These are phyloP conservation scores for Candida alai DNA, from an alignment of 805 yeast genomes.

Conservation along the genomic window DNA sequence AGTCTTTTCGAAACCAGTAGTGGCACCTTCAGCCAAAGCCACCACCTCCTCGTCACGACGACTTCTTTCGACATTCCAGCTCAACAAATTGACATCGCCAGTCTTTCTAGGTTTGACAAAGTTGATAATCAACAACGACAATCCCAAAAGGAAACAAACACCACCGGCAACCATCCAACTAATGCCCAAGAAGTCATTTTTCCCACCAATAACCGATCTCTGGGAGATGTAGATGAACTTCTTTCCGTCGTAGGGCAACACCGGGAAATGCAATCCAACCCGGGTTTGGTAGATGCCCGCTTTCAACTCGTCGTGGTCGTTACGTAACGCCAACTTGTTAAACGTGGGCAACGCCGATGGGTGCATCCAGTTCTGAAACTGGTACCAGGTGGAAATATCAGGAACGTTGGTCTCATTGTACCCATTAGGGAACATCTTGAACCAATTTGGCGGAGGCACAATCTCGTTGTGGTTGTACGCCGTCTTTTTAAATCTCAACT, in stretches of 20 bases:
- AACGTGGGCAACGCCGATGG: constrained; percentile 40
- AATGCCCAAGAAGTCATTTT: constrained; percentile 67
- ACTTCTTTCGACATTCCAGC: constrained; percentile 58
- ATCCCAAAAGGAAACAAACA: constrained; percentile 55
- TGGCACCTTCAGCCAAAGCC: constrained; percentile 5
- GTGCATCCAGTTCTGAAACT: constrained; percentile 47
- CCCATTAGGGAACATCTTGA: constrained; percentile 39
- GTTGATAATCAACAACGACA: constrained; percentile 51
- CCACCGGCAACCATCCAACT: constrained; percentile 76
- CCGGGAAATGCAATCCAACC: constrained; percentile 79
- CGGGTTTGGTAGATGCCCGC: constrained; percentile 61
- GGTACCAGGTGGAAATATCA: constrained; percentile 39
- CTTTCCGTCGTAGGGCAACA: constrained; percentile 59
- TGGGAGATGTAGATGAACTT: constrained; percentile 67
- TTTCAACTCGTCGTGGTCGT: constrained; percentile 49
- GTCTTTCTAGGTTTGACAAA: constrained; percentile 63
- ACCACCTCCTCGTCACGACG: constrained; percentile 9
- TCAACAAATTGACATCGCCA: constrained; percentile 66
- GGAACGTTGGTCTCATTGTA: constrained; percentile 42
- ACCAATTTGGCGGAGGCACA: constrained; percentile 46
- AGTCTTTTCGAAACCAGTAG: constrained; percentile 3
- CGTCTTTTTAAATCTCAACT: constrained; percentile 39
- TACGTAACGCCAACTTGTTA: constrained; percentile 53
- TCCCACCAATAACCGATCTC: constrained; percentile 72
- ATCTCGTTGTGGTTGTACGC: constrained; percentile 33